Conservation (phyloP, 805 yeast genomes). For the Schizosaccharomyces osmophilus region DNA sequence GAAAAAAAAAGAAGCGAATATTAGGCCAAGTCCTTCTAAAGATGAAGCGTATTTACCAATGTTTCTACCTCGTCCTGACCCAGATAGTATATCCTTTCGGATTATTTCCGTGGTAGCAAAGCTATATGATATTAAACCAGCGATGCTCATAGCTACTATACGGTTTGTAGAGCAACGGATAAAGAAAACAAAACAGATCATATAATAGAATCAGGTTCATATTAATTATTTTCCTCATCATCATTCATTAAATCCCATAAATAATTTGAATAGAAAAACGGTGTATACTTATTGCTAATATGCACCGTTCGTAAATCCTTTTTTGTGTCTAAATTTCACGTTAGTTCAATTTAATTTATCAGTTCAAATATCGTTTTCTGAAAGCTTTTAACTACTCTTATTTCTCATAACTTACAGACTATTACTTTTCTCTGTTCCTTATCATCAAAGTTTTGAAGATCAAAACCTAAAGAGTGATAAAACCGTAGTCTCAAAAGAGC, state of each 20-base stretch:
- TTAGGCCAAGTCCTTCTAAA: not conserved
- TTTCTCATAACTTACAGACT: conserved; percentile 5
- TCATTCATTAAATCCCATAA: conserved; percentile 33
- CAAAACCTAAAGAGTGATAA: conserved; percentile 8
- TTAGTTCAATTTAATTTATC: not conserved
- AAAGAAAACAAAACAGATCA: not conserved
- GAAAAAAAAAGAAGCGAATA: not conserved
- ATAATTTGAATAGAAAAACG: conserved; percentile 45
- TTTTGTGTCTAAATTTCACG: not conserved
- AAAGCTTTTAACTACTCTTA: not conserved
- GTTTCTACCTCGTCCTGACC: not conserved
- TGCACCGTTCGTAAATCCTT: conserved; percentile 8
- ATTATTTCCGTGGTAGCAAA: not conserved
- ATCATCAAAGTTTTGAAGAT: conserved; percentile 6
- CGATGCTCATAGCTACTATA: not conserved
- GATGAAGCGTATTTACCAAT: not conserved
- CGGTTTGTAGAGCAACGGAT: not conserved
- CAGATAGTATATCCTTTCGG: not conserved
- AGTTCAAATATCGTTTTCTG: not conserved
- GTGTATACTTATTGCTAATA: conserved; percentile 26
- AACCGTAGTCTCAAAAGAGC: conserved; percentile 5
- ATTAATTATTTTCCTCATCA: not conserved
- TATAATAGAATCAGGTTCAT: not conserved
- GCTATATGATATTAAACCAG: not conserved
- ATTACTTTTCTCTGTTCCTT: conserved; percentile 6